Conservation (phyloP, 75 land plant genomes). For the Adiantum capillusveneris region DNA sequence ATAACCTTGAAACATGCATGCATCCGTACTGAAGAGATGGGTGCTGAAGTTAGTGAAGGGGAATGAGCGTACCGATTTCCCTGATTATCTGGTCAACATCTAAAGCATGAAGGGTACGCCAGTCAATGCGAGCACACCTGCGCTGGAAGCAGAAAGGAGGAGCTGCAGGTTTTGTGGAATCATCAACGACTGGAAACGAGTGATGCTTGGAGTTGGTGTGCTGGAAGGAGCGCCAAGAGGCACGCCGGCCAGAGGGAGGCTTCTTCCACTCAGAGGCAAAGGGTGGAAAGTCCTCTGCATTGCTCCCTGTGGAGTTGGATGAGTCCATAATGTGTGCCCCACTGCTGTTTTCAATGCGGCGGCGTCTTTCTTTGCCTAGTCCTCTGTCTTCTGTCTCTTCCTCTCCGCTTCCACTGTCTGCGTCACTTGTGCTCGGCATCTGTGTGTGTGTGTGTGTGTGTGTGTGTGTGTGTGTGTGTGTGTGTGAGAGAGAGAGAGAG, state of each 20-base stretch:
- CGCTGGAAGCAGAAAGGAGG: constrained; percentile 25
- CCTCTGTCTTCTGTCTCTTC: not conserved
- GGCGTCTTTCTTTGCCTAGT: not conserved
- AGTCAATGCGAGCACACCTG: constrained; percentile 27
- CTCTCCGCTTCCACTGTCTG: constrained; percentile 1
- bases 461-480: too few species aligned
- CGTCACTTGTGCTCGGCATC: not conserved
- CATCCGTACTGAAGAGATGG: too few species aligned
- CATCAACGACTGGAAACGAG: too few species aligned
- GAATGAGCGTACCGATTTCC: constrained; percentile 29
- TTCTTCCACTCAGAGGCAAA: not conserved
- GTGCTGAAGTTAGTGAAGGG: too few species aligned
- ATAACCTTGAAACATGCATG: too few species aligned
- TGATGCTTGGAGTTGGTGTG: too few species aligned
- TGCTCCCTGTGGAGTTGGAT: not conserved
- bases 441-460: too few species aligned
- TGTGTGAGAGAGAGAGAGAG: too few species aligned
- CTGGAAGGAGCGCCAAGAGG: constrained; percentile 1
- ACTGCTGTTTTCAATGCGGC: not conserved
- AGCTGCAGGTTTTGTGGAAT: not conserved
- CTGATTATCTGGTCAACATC: constrained; percentile 26
- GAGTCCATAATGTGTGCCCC: not conserved
- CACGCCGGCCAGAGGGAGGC: not conserved
- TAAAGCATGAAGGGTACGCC: constrained; percentile 30
- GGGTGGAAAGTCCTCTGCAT: not conserved